These are phyloP conservation scores for Saksenaea oblongispora DNA, from an alignment of 371 early-diverging fungal species.

Conservation along the genomic window DNA sequence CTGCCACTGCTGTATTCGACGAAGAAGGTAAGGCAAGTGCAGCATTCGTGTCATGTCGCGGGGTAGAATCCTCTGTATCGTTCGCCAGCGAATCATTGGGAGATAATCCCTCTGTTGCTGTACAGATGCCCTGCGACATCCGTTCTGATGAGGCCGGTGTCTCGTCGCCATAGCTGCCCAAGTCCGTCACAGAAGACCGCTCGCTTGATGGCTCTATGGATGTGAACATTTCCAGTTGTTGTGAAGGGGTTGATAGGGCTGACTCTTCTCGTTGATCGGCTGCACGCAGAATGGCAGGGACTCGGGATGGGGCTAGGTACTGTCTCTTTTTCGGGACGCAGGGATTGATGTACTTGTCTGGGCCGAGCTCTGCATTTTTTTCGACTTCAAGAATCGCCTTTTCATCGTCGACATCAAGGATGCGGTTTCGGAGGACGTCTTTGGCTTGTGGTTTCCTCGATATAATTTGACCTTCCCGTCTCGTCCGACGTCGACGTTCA, in stretches of 20 bases:
- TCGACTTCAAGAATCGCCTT: conserved; percentile 6
- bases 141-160: no score
- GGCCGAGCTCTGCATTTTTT: not conserved
- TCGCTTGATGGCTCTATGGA: no score
- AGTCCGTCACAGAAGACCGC: no score
- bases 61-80: no score
- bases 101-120: no score
- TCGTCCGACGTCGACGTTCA: conserved; percentile 1
- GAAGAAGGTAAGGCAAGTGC: conserved; percentile 1
- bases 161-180: not conserved
- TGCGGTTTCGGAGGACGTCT: conserved; percentile 29
- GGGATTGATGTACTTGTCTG: conserved; percentile 27
- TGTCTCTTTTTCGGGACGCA: conserved; percentile 27
- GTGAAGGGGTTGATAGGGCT: no score
- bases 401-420: conserved; percentile 25
- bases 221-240: no score
- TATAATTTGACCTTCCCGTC: conserved; percentile 12
- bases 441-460: conserved; percentile 41
- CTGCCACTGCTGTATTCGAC: not conserved
- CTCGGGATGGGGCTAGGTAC: conserved; percentile 16
- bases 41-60: no score
- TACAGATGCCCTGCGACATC: no score
- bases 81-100: no score
- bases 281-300: conserved; percentile 4
- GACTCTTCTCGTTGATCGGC: not conserved